Evolutionary conservation across 2,329 filamentous ascomycete species (phyloP).

Genomic region (Fusarium bulbicola): DNA sequence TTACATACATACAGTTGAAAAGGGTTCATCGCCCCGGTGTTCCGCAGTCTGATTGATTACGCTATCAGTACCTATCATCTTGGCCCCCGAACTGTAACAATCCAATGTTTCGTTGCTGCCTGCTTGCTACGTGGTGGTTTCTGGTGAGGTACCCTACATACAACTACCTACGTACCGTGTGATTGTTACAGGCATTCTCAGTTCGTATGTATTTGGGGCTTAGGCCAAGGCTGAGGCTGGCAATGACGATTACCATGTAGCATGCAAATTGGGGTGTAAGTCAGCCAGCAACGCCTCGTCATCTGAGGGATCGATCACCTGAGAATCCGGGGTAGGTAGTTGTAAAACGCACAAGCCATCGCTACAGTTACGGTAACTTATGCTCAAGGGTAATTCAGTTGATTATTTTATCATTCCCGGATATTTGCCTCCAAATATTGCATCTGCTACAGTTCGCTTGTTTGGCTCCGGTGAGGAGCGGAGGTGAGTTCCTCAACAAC

Average conservation of each 20-base stretch:
- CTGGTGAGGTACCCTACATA: background rate
- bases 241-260: constrained; percentile 10
- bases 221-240: background rate
- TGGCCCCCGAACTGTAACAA: constrained; percentile 17
- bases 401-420: background rate
- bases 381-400: background rate
- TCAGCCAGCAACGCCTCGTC: constrained; percentile 32
- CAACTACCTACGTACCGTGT: background rate
- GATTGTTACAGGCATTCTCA: background rate
- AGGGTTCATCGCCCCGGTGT: background rate
- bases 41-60: background rate
- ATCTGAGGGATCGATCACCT: constrained; percentile 18
- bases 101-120: constrained; percentile 7
- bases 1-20: background rate
- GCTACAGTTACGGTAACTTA: background rate
- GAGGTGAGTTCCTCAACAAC: background rate
- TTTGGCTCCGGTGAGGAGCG: background rate
- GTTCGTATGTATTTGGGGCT: constrained; percentile 10
- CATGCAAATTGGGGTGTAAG: background rate
- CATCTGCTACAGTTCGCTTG: background rate
- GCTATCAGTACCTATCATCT: background rate
- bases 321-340: constrained; percentile 9
- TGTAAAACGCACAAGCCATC: constrained; percentile 6
- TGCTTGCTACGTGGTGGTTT: background rate
- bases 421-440: background rate